phyloP scores from a whole-genome alignment of 805 yeast species.

The Dipodascopsis uninucleata region DNA sequence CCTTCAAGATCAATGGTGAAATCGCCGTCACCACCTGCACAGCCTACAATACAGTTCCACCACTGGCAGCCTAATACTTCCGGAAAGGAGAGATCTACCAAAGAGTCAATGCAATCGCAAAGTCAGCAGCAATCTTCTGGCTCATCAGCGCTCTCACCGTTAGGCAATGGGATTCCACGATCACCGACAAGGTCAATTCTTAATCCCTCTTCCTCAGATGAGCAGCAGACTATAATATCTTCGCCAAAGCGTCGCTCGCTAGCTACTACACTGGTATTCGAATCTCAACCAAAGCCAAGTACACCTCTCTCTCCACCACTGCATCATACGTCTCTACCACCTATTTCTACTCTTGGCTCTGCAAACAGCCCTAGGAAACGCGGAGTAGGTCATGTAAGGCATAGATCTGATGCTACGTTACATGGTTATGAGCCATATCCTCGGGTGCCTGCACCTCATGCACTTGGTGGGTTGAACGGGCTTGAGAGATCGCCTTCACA shows the following conservation, averaged over 20 bases:
- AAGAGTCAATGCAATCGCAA: slow-evolving; percentile 5
- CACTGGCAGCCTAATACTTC: slow-evolving; percentile 24
- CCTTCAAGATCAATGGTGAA: background rate
- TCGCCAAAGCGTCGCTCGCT: slow-evolving; percentile 25
- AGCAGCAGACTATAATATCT: no score
- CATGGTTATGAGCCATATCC: slow-evolving; percentile 28
- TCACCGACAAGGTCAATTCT: slow-evolving; percentile 21
- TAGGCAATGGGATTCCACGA: slow-evolving; percentile 18
- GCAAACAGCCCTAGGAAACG: slow-evolving; percentile 18
- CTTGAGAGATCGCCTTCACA: no score
- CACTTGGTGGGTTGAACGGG: no score
- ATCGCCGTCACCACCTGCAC: slow-evolving; percentile 14
- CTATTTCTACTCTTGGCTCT: slow-evolving; percentile 17
- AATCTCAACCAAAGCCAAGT: background rate
- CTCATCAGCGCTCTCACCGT: slow-evolving; percentile 7
- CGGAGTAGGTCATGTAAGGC: slow-evolving; percentile 26
- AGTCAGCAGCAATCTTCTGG: no score
- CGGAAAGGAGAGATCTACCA: slow-evolving; percentile 4
- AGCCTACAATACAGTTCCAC: slow-evolving; percentile 22
- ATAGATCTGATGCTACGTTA: slow-evolving; percentile 27
- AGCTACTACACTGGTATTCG: no score
- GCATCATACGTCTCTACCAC: slow-evolving; percentile 17
- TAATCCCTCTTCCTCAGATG: slow-evolving; percentile 7
- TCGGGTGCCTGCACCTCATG: slow-evolving; percentile 13
- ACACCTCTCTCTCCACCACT: slow-evolving; percentile 1